Evolutionary conservation across 768 basidiomycete genomes (phyloP).

Genomic region (Hygrophoropsis aurantiaca): DNA sequence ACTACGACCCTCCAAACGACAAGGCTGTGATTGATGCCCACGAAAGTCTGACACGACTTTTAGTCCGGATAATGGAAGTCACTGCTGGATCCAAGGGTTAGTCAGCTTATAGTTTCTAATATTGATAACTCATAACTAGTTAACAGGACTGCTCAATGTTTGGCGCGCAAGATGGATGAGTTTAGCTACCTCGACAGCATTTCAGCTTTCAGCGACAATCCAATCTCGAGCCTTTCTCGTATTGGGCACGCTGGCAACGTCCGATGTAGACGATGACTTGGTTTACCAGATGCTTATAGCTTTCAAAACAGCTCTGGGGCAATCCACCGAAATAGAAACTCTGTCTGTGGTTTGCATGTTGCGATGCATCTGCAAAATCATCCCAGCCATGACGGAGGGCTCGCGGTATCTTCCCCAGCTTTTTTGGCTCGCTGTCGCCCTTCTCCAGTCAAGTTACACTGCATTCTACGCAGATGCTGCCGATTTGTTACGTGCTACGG

Average conservation of each 20-base stretch:
- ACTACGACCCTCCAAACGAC: constrained; percentile 53
- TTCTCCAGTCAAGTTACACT: constrained; percentile 76
- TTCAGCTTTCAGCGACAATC: constrained; percentile 85
- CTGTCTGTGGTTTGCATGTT: constrained; percentile 84
- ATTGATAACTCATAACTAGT: constrained; percentile 8
- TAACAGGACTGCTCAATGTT: constrained; percentile 71
- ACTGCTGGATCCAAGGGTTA: constrained; percentile 70
- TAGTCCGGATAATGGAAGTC: constrained; percentile 62
- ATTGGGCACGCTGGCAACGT: constrained; percentile 76
- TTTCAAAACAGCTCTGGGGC: constrained; percentile 67
- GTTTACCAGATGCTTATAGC: constrained; percentile 92
- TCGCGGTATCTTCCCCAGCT: constrained; percentile 74
- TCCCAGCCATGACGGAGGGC: constrained; percentile 64
- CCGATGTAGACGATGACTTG: constrained; percentile 90
- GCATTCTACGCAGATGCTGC: constrained; percentile 70
- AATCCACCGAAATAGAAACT: constrained; percentile 69
- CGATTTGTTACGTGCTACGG: constrained; percentile 60
- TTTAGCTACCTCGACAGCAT: constrained; percentile 82
- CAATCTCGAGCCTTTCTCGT: constrained; percentile 86
- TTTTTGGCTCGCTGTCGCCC: constrained; percentile 87
- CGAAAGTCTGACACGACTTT: constrained; percentile 62
- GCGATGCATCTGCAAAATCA: constrained; percentile 76
- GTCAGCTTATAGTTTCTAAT: constrained; percentile 14
- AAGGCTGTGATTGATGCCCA: constrained; percentile 59
- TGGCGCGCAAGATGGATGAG: constrained; percentile 97